Evolutionary conservation across 805 yeast genomes (phyloP), one percentile per base, ranked within the genome.

Genomic region (Yarrowia divulgata): DNA sequence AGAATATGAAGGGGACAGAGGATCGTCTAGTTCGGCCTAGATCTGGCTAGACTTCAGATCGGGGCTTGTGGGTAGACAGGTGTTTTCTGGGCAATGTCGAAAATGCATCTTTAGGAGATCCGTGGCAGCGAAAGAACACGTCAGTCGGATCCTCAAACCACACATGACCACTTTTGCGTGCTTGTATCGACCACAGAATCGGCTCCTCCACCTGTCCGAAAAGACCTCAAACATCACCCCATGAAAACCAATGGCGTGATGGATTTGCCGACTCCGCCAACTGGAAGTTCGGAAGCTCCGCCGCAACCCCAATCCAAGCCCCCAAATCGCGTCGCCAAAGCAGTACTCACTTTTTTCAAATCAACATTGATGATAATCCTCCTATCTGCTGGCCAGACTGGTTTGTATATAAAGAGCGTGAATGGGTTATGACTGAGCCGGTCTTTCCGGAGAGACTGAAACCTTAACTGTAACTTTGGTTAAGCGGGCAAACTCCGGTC

Each of bases 381-480:
- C 46, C 49, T 40, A 29, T 57, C 49, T 29, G 40, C 39, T 40
- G 62, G 37, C 45, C 48, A 34, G 49, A 23, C 46, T 32, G 45
- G 63, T 42, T 29, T 43, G 64, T 57, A 57, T 57, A 57, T 57
- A 57, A 57, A 57, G 64, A 57, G 64, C 29, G 32, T 29, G 23
- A 14, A 23, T 39, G 60, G 29, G 45, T 54, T 39, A 54, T 54
- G 60, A 54, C 60, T 54, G 60, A 39, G 60, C 64, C 64, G 64
- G 64, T 57, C 49, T 40, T 57, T 43, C 64, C 64, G 64, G 64
- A 57, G 48, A 32, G 37, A 10, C 40, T 32, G 19, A 9, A 57
- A 57, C 40, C 40, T 57, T 57, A 32, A 57, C 9, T 8, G 32
- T 57, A 42, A 23, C 10, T 42, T 2, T 23, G 48, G 40, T 12